Percentiles rank a stretch among this genome's conserved stretches.
Evolutionary conservation across 352 stramenopile species (phyloP).

Genomic region (Phytophthora megakarya): DNA sequence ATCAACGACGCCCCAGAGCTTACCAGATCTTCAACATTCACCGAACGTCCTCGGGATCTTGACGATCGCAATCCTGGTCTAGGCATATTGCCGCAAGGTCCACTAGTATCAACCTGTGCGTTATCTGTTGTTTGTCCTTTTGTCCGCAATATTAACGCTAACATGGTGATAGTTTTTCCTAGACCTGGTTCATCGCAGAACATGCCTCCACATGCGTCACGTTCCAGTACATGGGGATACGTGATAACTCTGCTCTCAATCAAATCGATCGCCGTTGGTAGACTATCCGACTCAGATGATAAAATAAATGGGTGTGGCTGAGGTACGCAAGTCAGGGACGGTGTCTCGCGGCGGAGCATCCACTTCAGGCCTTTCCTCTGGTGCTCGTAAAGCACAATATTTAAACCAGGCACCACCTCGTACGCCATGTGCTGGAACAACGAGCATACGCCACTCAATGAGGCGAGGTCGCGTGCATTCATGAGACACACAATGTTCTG

Average conservation of each 20-base stretch:
- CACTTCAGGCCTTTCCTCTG: slow-evolving; percentile 79
- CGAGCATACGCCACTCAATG: slow-evolving; percentile 65
- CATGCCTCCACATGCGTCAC: slow-evolving; percentile 70
- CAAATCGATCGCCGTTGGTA: slow-evolving; percentile 51
- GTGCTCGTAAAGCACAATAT: slow-evolving; percentile 76
- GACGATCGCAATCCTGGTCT: slow-evolving; percentile 49
- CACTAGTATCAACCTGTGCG: slow-evolving; percentile 9
- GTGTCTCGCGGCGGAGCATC: slow-evolving; percentile 76
- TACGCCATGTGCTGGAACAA: slow-evolving; percentile 84
- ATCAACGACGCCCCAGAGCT: slow-evolving; percentile 63
- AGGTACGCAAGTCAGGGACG: slow-evolving; percentile 34
- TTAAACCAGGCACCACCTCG: slow-evolving; percentile 78
- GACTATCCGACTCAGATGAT: slow-evolving; percentile 15
- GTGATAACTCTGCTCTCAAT: slow-evolving; percentile 55
- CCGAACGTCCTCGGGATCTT: slow-evolving; percentile 41
- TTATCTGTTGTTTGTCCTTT: slow-evolving; percentile 58
- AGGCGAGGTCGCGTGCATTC: slow-evolving; percentile 60
- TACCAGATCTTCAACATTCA: slow-evolving; percentile 53
- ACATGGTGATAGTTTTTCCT: slow-evolving; percentile 88
- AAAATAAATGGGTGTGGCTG: slow-evolving; percentile 60
- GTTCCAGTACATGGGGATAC: slow-evolving; percentile 21
- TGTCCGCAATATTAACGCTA: slow-evolving; percentile 78
- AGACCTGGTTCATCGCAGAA: slow-evolving; percentile 87
- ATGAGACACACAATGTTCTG: slow-evolving; percentile 67
- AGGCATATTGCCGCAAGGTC: slow-evolving; percentile 6